Base-by-base conservation (phyloP, 2,329 filamentous ascomycete species). In the Beauveria rudraprayagi region DNA sequence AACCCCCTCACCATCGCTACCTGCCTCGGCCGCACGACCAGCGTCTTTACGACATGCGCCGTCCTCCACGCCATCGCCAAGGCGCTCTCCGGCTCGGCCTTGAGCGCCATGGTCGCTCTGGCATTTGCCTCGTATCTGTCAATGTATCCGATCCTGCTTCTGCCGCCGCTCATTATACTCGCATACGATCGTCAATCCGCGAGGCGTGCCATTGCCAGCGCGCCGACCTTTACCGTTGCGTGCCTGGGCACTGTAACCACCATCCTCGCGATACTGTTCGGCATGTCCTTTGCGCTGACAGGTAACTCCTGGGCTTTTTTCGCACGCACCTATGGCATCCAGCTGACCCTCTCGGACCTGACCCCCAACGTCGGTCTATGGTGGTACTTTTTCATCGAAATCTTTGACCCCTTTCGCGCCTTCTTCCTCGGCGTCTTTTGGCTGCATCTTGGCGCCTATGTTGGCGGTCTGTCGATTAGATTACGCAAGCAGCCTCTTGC, bases 311-410 rank as follows among this genome's bases (percentile, higher is more conserved):
- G 90, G 90, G 87, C 92, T 64, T 99, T 97, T 70, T 75, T 97
- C 22, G 76, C 82, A 8, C 91, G 92, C 22, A 97, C 94, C 0
- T 99, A 99, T 74, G 92, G 93, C 67, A 91, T 96, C 52, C 92
- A 96, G 68, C 82, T 99, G 43, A 86, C 94, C 1, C 83, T 99
- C 3, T 91, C 92, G 9, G 94, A 99, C 71, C 81, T 99, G 46
- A 95, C 93, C 0, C 94, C 94, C 14, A 99, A 97, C 66, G 89
- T 95, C 34, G 94, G 94, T 1, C 80, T 99, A 1, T 99, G 94
- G 94, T 99, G 94, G 94, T 99, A 99, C 76, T 99, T 99, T 77
- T 97, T 99, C 72, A 96, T 95, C 67, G 93, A 99, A 72, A 99
- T 99, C 86, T 99, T 99, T 72, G 94, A 99, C 76, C 93, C 92